Conservation (phyloP, 208 protist species). For the Leishmania aethiopica region DNA sequence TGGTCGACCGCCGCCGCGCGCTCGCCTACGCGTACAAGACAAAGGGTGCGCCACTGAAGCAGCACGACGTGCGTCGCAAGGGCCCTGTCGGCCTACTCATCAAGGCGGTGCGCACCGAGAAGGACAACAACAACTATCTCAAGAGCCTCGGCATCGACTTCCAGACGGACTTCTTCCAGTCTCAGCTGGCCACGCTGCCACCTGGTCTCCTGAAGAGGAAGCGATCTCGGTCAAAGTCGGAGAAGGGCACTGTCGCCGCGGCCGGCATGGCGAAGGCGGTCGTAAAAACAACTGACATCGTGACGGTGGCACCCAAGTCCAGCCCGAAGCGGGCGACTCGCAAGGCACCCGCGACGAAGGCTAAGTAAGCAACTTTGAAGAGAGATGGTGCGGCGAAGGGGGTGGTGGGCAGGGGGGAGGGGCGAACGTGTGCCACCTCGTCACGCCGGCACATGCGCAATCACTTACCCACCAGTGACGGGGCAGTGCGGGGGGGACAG, state of each 20-base stretch:
- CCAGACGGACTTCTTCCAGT: conserved; percentile 49
- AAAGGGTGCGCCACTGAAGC: conserved; percentile 57
- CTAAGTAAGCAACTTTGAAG: not conserved
- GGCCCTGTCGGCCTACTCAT: conserved; percentile 62
- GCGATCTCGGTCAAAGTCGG: not conserved
- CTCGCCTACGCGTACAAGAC: conserved; percentile 77
- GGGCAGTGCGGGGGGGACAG: not conserved
- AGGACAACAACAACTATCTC: conserved; percentile 75
- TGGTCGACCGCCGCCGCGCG: conserved; percentile 49
- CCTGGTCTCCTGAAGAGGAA: conserved; percentile 30
- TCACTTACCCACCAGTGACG: not conserved
- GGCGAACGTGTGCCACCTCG: not conserved
- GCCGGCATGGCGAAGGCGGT: conserved; percentile 3
- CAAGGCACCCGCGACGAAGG: not conserved
- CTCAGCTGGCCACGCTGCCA: conserved; percentile 61
- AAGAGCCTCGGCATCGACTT: conserved; percentile 77
- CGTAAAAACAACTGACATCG: not conserved
- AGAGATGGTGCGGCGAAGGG: not conserved
- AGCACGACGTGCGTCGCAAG: conserved; percentile 68
- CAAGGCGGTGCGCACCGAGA: conserved; percentile 70
- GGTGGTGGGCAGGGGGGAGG: not conserved
- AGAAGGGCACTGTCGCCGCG: not conserved
- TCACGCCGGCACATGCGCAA: not conserved
- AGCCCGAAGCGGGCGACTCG: not conserved
- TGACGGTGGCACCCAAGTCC: not conserved